A percentile compares a stretch with the other conserved stretches of the same genome.
Evolutionary conservation across 306 rosid genomes (phyloP).

Genomic region (Prosopis cineraria): DNA sequence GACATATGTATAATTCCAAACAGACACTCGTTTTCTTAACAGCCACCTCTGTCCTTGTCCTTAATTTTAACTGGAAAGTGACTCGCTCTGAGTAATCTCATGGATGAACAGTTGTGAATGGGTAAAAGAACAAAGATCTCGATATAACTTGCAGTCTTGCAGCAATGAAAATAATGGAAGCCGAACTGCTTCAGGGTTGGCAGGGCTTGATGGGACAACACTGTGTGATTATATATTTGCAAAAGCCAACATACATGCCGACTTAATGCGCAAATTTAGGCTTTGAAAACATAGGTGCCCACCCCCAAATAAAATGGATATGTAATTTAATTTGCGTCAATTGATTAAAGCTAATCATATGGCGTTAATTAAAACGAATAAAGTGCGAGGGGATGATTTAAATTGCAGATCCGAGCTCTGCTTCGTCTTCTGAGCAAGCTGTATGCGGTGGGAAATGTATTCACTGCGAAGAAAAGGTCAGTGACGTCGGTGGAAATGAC

Average conservation of each 20-base stretch:
- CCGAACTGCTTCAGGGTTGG: conserved; percentile 28
- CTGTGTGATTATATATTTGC: conserved; percentile 11
- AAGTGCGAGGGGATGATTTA: neutral
- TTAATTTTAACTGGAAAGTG: neutral
- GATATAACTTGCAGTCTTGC: neutral
- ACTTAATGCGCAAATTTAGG: conserved; percentile 36
- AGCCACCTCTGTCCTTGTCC: neutral
- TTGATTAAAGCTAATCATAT: neutral
- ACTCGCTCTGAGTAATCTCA: neutral
- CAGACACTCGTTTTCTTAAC: neutral
- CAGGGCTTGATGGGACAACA: conserved; percentile 32
- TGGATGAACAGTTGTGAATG: conserved; percentile 13
- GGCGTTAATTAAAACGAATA: neutral
- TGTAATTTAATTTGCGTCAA: neutral
- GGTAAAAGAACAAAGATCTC: neutral
- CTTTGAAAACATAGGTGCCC: conserved; percentile 23
- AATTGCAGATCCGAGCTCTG: neutral
- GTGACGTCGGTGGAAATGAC: neutral
- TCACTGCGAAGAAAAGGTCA: neutral
- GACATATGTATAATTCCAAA: neutral
- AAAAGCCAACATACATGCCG: conserved; percentile 2
- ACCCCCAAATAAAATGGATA: neutral
- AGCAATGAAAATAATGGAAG: neutral
- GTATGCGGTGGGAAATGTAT: neutral
- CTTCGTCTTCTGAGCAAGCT: neutral